phyloP scores from a whole-genome alignment of 1,139 yeast species.

The Candida labiduridarum region DNA sequence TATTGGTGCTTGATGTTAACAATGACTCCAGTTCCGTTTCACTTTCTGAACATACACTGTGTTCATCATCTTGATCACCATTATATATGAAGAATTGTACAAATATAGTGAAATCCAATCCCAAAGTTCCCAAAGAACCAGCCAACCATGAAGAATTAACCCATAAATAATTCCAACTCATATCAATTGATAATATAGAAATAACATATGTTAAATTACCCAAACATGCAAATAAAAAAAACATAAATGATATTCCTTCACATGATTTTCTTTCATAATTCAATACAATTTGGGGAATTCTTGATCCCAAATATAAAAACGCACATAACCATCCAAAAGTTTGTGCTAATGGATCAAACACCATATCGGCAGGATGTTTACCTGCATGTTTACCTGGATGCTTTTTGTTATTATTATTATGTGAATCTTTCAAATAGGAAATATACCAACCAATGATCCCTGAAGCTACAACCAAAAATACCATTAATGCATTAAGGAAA shows the following conservation, averaged over 20 bases:
- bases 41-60: slow-evolving; percentile 9
- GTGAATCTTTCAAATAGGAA: slow-evolving; percentile 46
- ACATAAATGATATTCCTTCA: slow-evolving; percentile 90
- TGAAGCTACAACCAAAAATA: slow-evolving; percentile 66
- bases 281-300: slow-evolving; percentile 85
- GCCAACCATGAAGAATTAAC: slow-evolving; percentile 92
- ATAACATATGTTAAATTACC: slow-evolving; percentile 90
- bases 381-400: slow-evolving; percentile 28
- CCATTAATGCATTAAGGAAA: slow-evolving; percentile 63
- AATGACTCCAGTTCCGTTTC: slow-evolving; percentile 12
- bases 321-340: slow-evolving; percentile 94
- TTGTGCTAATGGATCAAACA: slow-evolving; percentile 79
- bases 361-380: slow-evolving; percentile 38
- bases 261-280: slow-evolving; percentile 85
- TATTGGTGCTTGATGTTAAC: slow-evolving; percentile 5
- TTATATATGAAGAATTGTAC: slow-evolving; percentile 84
- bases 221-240: slow-evolving; percentile 88
- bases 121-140: slow-evolving; percentile 87
- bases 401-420: slow-evolving; percentile 17
- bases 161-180: slow-evolving; percentile 66
- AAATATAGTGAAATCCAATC: slow-evolving; percentile 82
- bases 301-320: slow-evolving; percentile 76
- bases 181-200: slow-evolving; percentile 76
- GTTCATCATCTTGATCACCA: slow-evolving; percentile 25
- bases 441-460: slow-evolving; percentile 90